Percentiles rank a stretch among this genome's conserved stretches.
Conservation (phyloP, 2,329 filamentous ascomycete genomes). For the Sporothrix pseudoabietina region DNA sequence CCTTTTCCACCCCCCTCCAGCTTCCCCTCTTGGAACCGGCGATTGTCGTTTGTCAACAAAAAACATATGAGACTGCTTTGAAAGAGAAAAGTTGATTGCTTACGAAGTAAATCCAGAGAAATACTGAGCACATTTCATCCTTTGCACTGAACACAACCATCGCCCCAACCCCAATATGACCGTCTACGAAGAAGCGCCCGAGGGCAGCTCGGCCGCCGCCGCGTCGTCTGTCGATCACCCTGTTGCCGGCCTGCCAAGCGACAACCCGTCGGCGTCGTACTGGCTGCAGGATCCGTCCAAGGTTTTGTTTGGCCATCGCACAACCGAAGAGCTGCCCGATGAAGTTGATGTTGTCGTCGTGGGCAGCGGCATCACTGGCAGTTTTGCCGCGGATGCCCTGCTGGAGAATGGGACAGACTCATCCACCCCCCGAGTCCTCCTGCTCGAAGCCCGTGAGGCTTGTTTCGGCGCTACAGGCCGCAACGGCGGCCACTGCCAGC, state of each 20-base stretch:
- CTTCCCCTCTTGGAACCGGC: not conserved
- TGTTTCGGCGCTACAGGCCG: slow-evolving; percentile 80
- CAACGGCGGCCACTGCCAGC: slow-evolving; percentile 76
- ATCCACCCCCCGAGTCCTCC: slow-evolving; percentile 57
- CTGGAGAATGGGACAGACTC: slow-evolving; percentile 39
- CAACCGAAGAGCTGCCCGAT: slow-evolving; percentile 63
- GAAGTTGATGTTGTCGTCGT: slow-evolving; percentile 70
- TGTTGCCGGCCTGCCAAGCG: slow-evolving; percentile 59
- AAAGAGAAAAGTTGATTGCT: not conserved
- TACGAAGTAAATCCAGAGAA: not conserved
- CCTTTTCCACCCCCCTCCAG: not conserved
- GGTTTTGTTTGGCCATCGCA: slow-evolving; percentile 66
- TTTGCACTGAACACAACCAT: not conserved
- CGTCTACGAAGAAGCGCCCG: slow-evolving; percentile 36
- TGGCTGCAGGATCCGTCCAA: slow-evolving; percentile 72
- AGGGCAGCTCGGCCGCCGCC: slow-evolving; percentile 27
- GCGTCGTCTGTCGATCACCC: not conserved
- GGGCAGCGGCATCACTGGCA: slow-evolving; percentile 76
- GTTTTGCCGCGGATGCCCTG: slow-evolving; percentile 68
- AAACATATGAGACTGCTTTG: not conserved
- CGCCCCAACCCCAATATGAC: slow-evolving; percentile 31
- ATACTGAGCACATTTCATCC: not conserved
- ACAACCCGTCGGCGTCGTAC: slow-evolving; percentile 65
- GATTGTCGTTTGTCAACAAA: not conserved
- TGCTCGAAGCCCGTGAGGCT: slow-evolving; percentile 77